Base-by-base conservation (phyloP, 108 stramenopile genomes). In the Poteriospumella lacustris region DNA sequence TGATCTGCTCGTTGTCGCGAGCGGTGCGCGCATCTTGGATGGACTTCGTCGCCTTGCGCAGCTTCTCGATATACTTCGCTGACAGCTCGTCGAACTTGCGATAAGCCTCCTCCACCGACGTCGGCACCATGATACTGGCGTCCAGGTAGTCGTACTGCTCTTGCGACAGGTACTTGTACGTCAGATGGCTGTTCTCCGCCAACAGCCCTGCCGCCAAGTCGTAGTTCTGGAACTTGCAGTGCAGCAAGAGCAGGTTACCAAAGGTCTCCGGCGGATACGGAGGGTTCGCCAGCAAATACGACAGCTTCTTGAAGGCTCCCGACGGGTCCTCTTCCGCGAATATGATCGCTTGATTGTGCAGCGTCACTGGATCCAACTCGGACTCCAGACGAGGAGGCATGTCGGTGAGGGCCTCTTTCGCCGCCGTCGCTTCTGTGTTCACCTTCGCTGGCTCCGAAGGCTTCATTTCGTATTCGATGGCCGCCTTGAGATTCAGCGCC, bases 201-300 rank as follows among this genome's bases (percentile, higher is more conserved):
- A 80, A 43, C 24, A 58, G 44, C 31, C 12, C 56, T 2, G 76
- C 56, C 29, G 76, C 56, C 9, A 93, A 72, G 77, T 90, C 88
- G 62, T 90, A 87, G 68, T 89, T 83, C 33, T 88, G 86, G 67
- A 91, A 86, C 47, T 89, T 87, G 67, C 86, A 83, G 69, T 89
- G 88, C 59, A 94, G 78, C 1, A 91, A 84, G 42, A 94, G 78
- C 34, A 94, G 80, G 68, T 94, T 94, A 5, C 89, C 89, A 43
- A 93, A 88, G 26, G 92, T 91, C 77, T 93, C 92, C 1, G 89
- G 89, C 1, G 93, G 92, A 77, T 83, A 92, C 0, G 93, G 89
- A 0, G 88, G 87, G 68, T 88, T 86, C 1, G 78, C 43, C n/a
- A 94, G 67, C 24, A 94, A 84, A 52, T 75, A 88, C 44, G 87